phyloP scores from a whole-genome alignment of 192 early-diverging fungal species.

The Oehlia diaphana region DNA sequence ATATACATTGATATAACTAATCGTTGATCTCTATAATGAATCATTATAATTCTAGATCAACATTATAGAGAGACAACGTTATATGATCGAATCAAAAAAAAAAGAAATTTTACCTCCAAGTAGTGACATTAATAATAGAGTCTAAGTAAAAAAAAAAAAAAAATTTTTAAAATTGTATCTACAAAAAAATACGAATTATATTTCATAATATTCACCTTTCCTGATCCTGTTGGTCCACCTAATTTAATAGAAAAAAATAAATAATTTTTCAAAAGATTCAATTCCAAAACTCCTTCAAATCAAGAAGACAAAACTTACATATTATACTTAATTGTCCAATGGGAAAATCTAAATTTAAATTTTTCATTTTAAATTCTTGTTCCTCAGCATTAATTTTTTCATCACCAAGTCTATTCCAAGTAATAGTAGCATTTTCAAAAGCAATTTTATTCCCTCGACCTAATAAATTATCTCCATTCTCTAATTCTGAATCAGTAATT shows the following conservation, averaged over 20 bases:
- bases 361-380: conserved; percentile 54
- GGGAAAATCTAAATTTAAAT: conserved; percentile 71
- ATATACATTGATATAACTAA: neutral
- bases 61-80: too few relatives aligned
- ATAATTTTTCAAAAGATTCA: neutral
- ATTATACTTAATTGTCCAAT: conserved; percentile 71
- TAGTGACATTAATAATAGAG: conserved; percentile 73
- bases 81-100: neutral
- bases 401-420: conserved; percentile 37
- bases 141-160: conserved; percentile 19
- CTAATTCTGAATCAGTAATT: conserved; percentile 31
- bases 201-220: conserved; percentile 53
- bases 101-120: conserved; percentile 57
- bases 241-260: neutral
- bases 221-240: conserved; percentile 81
- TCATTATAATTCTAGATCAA: too few relatives aligned
- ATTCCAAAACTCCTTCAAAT: too few relatives aligned
- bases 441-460: conserved; percentile 29
- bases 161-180: neutral
- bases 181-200: neutral
- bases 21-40: too few relatives aligned
- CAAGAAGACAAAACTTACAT: conserved; percentile 31
- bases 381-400: neutral
- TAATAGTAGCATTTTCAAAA: conserved; percentile 53
- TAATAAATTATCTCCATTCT: neutral